These are phyloP conservation scores for Globisporangium carolinianum DNA, from an alignment of 352 stramenopile species.

Conservation along the genomic window DNA sequence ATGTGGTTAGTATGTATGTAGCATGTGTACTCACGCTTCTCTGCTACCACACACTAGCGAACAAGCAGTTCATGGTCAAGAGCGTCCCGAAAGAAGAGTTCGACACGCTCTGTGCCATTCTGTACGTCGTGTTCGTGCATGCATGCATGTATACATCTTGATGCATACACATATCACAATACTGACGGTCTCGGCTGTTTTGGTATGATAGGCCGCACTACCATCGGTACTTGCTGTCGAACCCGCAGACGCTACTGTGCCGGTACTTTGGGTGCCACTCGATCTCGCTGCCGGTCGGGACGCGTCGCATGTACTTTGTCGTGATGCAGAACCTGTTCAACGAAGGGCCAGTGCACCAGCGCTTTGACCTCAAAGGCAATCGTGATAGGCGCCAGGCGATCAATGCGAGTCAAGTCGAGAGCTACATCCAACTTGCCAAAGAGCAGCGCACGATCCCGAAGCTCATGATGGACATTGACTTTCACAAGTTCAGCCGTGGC, in stretches of 20 bases:
- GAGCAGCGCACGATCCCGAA: slow-evolving; percentile 51
- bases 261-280: slow-evolving; percentile 83
- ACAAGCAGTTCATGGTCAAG: slow-evolving; percentile 87
- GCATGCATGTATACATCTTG: background rate
- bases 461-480: slow-evolving; percentile 86
- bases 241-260: slow-evolving; percentile 68
- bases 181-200: background rate
- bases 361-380: slow-evolving; percentile 82
- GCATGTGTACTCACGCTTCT: slow-evolving; percentile 2
- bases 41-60: slow-evolving; percentile 24
- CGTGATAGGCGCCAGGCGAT: slow-evolving; percentile 68
- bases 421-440: slow-evolving; percentile 58
- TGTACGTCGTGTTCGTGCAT: slow-evolving; percentile 25
- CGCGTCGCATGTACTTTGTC: slow-evolving; percentile 83
- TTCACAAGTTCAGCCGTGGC: slow-evolving; percentile 62
- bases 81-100: slow-evolving; percentile 83
- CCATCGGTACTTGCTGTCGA: slow-evolving; percentile 69
- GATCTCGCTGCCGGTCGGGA: slow-evolving; percentile 79
- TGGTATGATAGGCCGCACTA: slow-evolving; percentile 40
- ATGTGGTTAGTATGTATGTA: background rate
- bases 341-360: slow-evolving; percentile 67
- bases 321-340: slow-evolving; percentile 87
- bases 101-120: slow-evolving; percentile 68
- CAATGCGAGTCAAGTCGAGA: slow-evolving; percentile 44
- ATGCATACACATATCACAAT: background rate